Percentiles rank a stretch among this genome's conserved stretches.
These are phyloP conservation scores for Moesziomyces antarcticus DNA, from an alignment of 1,284 basidiomycete genomes.

Conservation along the genomic window DNA sequence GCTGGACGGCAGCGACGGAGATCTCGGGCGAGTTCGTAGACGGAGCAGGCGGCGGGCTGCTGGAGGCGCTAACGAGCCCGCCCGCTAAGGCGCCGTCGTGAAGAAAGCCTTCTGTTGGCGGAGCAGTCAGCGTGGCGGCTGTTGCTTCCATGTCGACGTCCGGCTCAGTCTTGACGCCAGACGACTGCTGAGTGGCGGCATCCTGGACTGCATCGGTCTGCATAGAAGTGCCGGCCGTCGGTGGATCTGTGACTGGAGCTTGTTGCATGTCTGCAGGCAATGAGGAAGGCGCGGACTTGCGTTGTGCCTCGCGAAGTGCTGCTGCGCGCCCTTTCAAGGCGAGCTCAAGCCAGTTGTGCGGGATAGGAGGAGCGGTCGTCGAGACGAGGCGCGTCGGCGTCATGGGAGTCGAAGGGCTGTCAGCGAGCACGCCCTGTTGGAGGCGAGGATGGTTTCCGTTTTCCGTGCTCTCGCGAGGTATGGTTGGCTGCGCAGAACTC, in stretches of 20 bases:
- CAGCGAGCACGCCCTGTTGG: constrained; percentile 10
- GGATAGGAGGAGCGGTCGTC: constrained; percentile 21
- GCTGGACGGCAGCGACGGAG: background rate
- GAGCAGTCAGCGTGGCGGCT: background rate
- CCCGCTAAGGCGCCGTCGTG: constrained; percentile 6
- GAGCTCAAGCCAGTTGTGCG: constrained; percentile 36
- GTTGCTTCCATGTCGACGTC: background rate
- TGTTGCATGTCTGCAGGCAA: constrained; percentile 2
- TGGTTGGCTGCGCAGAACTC: background rate
- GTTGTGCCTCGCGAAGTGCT: constrained; percentile 30
- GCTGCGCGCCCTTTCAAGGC: constrained; percentile 24
- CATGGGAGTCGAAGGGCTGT: constrained; percentile 24
- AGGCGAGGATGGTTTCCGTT: constrained; percentile 3
- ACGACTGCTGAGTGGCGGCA: background rate
- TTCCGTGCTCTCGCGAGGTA: background rate
- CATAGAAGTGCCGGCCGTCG: background rate
- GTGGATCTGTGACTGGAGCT: background rate
- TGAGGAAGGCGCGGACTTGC: constrained; percentile 17
- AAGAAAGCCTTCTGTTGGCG: background rate
- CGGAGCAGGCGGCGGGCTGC: constrained; percentile 1
- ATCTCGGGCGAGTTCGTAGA: background rate
- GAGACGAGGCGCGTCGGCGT: constrained; percentile 31
- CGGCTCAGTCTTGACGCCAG: constrained; percentile 13
- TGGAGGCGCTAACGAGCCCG: constrained; percentile 10
- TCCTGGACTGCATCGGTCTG: background rate